These are phyloP conservation scores for Candida khao-thaluensis DNA, from an alignment of 805 yeast genomes.

Conservation along the genomic window DNA sequence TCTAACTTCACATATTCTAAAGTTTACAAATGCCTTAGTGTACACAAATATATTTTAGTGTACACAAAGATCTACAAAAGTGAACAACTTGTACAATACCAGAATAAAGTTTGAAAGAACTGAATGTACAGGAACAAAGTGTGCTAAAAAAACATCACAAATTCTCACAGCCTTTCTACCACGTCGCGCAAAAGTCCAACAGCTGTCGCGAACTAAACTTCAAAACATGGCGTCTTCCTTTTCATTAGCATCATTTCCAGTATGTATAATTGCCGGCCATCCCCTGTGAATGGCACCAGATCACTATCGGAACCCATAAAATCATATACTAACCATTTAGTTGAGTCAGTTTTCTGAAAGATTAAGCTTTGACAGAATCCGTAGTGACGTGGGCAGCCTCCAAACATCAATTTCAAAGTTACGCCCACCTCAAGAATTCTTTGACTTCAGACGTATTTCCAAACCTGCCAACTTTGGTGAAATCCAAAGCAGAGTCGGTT, in stretches of 20 bases:
- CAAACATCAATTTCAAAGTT: conserved; percentile 67
- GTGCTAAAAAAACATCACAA: no score
- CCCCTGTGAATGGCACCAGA: no score
- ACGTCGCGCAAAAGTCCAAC: neutral
- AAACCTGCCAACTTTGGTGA: conserved; percentile 90
- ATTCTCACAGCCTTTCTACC: neutral
- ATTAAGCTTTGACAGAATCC: conserved; percentile 32
- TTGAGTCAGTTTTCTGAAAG: conserved; percentile 17
- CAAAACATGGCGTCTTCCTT: conserved; percentile 30
- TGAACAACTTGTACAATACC: no score
- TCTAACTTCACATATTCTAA: no score
- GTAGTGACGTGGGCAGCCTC: conserved; percentile 50
- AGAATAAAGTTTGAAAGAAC: no score
- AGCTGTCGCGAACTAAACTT: no score
- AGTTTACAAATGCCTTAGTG: no score
- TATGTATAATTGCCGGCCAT: conserved; percentile 27
- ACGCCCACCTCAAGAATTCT: conserved; percentile 90
- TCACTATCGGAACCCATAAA: conserved; percentile 1
- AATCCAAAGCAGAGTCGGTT: conserved; percentile 82
- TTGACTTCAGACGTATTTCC: conserved; percentile 84
- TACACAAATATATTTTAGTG: no score
- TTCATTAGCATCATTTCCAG: conserved; percentile 39
- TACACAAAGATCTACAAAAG: no score
- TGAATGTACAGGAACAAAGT: no score
- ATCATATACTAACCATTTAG: no score